Evolutionary conservation across 2,329 filamentous ascomycete species (phyloP), one percentile per base, ranked within the genome.

Genomic region (Nigrospora sphaerica): DNA sequence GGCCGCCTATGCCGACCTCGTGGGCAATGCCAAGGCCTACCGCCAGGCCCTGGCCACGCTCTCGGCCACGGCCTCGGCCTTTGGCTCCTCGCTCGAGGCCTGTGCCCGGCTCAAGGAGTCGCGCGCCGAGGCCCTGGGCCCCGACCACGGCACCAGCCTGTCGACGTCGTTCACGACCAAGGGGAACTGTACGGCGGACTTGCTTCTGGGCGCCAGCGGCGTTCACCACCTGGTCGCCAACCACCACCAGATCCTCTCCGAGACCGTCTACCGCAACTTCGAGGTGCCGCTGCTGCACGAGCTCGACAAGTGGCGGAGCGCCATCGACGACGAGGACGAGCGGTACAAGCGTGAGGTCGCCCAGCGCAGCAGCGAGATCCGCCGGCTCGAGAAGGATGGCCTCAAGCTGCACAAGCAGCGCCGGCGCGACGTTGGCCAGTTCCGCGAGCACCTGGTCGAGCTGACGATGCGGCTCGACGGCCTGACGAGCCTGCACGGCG

Each of bases 271-370:
- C 63, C 73, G 81, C 46, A 74, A 72, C 48, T 85, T 86, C 60
- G 82, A 86, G 63, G 80, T 85, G 34, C 82, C 82, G 4, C 67
- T 86, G 18, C 70, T 85, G n/a, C 80, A 85, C 64, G 82, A 85
- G 64, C 69, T 85, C 31, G 82, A 86, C 62, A 75, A 74, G 52
- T 86, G 81, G 80, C 73, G 74, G 45, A 71, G 71, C 44, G 74
- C 77, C 54, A 77, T 85, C 48, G 80, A 82, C 49, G 81, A 85
- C 54, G 82, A 85, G 57, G 77, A 83, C 57, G 74, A 78, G 45
- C 66, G 68, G 12, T 85, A 85, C 61, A 71, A 74, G 54, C 69
- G 72, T 43, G 72, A 73, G 37, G 75, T 79, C 35, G 74, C 72
- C 49, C 65, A 65, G 31, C 78, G 80, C 62, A 75, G 69, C 52